Evolutionary conservation across 2,329 filamentous ascomycete species (phyloP), one percentile per base, ranked within the genome.

Genomic region (Salinomyces thailandicus): DNA sequence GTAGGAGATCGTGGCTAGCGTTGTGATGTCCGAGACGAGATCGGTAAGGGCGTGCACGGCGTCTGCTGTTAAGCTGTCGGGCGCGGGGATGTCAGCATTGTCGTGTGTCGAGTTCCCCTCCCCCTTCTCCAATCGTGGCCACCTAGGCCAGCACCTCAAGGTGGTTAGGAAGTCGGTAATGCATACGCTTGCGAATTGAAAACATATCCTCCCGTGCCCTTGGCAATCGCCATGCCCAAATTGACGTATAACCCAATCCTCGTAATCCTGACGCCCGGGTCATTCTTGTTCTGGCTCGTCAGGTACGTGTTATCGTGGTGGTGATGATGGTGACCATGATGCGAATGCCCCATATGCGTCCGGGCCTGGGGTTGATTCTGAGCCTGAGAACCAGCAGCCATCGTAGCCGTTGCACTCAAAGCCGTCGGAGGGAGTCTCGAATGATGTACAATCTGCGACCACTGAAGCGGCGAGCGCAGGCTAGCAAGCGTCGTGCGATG

Each of bases 11-110:
- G 91, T 98, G 12, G 85, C 84, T 14, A 98, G 73, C 1, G 91
- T 98, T 60, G 95, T 77, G 50, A 98, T 73, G 60, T 98, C 91
- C 36, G 87, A 95, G 42, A 93, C 85, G 38, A 98, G 75, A 62
- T 98, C 91, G 33, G 89, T 93, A 48, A 96, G 72, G 53, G 86
- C 89, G 66, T 98, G 91, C 66, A 93, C 89, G 38, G 85, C 91
- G 60, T 98, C 91, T 55, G 91, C 81, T 56, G 54, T 51, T 27
- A 53, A 30, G 13, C 48, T 54, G 36, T 22, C 12, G n/a, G n/a
- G n/a, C n/a, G 13, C 15, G 28, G 4, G 15, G 24, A 8, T 26
- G 8, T 28, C 19, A 26, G 27, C 38, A 20, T 35, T 20, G 14
- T 30, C 22, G 24, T 11, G 13, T 28, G 12, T 13, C n/a, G 22